phyloP scores from a whole-genome alignment of 2,329 filamentous ascomycete genomes.

The Cercospora beticola region DNA sequence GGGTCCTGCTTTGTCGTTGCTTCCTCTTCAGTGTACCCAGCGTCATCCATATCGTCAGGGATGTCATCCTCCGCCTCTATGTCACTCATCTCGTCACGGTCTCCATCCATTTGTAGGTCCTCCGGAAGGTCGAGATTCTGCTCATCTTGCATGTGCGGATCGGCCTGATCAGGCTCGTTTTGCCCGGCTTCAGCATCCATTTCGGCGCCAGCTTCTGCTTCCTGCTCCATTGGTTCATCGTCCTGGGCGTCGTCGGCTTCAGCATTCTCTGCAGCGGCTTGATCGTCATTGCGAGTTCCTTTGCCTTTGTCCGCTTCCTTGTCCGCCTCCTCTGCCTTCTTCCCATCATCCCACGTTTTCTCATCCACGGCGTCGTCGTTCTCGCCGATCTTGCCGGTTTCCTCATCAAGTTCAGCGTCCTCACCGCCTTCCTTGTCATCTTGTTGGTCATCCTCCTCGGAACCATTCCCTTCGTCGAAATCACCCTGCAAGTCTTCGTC shows the following conservation, averaged over 20 bases:
- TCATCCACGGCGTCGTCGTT: constrained; percentile 90
- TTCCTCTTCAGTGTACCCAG: constrained; percentile 20
- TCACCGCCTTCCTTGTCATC: constrained; percentile 48
- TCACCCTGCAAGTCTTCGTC: constrained; percentile 90
- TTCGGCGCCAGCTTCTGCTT: constrained; percentile 41
- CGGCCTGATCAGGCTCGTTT: constrained; percentile 65
- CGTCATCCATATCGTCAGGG: constrained; percentile 26
- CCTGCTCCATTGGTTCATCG: constrained; percentile 61
- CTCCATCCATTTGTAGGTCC: constrained; percentile 77
- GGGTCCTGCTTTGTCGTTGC: constrained; percentile 16
- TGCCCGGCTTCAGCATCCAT: constrained; percentile 64
- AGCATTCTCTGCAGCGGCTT: constrained; percentile 44
- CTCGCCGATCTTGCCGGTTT: constrained; percentile 77
- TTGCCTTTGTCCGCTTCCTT: constrained; percentile 64
- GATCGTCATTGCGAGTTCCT: constrained; percentile 51
- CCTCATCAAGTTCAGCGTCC: constrained; percentile 64
- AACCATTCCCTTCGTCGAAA: constrained; percentile 60
- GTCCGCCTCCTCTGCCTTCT: constrained; percentile 77
- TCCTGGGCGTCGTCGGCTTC: constrained; percentile 46
- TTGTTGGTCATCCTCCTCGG: constrained; percentile 65
- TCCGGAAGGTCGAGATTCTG: constrained; percentile 82
- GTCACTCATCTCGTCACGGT: constrained; percentile 56
- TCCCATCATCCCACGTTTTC: constrained; percentile 94
- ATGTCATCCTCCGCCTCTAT: constrained; percentile 41
- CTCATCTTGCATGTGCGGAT: constrained; percentile 77